Evolutionary conservation across 805 yeast species (phyloP), one percentile per base, ranked within the genome.

Genomic region (Candida peoriensis): DNA sequence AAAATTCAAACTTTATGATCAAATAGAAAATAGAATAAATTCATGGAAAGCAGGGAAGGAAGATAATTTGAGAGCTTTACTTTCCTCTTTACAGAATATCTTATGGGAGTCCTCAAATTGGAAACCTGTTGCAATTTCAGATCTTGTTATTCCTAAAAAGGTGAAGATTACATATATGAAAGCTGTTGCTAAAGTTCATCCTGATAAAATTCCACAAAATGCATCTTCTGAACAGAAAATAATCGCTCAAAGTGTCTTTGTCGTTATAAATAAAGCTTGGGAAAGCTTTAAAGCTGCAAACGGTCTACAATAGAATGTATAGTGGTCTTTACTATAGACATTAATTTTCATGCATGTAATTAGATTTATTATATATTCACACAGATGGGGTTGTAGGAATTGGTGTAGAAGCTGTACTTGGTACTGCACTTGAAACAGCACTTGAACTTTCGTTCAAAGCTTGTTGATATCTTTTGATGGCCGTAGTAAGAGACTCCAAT

Each of bases 131-230:
- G 57, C 78, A 2, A 58, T 81, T 52, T 69, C 80, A 4, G 97
- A 90, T 37, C 64, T 93, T 39, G 93, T 93, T 39, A 64, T 89
- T 43, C 90, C 95, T 14, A 89, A 88, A 48, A 88, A 84, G 55
- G 97, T 88, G 24, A 90, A 90, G 56, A 64, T 90, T 24, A 67
- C 68, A 14, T 93, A 93, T 28, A 78, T 93, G 88, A 85, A 82
- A 58, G 87, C 96, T 5, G 86, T 93, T 46, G 80, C 97, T 0
- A 72, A 77, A 33, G 94, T 96, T 3, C 93, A 89, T 57, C 78
- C 90, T 0, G 99, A 93, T 58, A 93, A 93, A 57, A 63, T 89
- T 17, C 65, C 76, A 6, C 53, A 60, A n/a, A 58, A 60, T 16
- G 74, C 81, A 2, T 63, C 78, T 7, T 64, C 78, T 6, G 94